Conservation (phyloP, 1,139 yeast genomes). For the Tardiomyces depauwii region DNA sequence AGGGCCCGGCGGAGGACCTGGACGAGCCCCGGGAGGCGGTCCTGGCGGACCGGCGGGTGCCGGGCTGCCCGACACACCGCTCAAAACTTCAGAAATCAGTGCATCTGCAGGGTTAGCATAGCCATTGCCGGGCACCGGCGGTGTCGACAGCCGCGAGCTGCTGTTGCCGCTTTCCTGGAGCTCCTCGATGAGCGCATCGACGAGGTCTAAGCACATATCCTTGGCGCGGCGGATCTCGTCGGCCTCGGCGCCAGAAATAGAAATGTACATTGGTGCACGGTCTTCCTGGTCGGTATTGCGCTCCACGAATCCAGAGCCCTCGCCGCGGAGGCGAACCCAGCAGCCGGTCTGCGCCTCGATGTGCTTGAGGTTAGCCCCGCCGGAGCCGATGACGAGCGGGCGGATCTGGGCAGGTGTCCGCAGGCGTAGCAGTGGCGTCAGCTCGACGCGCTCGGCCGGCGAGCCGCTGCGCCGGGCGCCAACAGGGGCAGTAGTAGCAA, state of each 20-base stretch:
- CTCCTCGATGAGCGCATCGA: constrained; percentile 22
- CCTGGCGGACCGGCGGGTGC: neutral
- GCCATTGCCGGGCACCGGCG: neutral
- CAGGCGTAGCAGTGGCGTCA: neutral
- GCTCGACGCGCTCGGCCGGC: constrained; percentile 2
- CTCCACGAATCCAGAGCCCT: constrained; percentile 27
- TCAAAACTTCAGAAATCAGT: neutral
- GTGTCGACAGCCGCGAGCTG: neutral
- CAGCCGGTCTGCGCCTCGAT: constrained; percentile 25
- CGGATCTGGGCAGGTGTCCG: constrained; percentile 19
- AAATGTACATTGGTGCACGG: constrained; percentile 24
- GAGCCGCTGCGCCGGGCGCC: constrained; percentile 4
- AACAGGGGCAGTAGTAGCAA: constrained; percentile 1
- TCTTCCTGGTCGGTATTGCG: constrained; percentile 23
- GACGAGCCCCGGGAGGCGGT: constrained; percentile 2
- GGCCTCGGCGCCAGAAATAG: constrained; percentile 20
- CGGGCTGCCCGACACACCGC: neutral
- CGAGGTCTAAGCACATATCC: constrained; percentile 23
- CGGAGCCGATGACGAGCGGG: constrained; percentile 25
- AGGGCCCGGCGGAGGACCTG: constrained; percentile 5
- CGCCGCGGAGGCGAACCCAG: constrained; percentile 27
- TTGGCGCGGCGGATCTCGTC: constrained; percentile 21
- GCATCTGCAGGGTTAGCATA: neutral
- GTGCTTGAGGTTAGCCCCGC: constrained; percentile 30
- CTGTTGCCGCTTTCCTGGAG: neutral